Evolutionary conservation across 106 monocot genomes (phyloP).

Genomic region (Gastrodia elata): DNA sequence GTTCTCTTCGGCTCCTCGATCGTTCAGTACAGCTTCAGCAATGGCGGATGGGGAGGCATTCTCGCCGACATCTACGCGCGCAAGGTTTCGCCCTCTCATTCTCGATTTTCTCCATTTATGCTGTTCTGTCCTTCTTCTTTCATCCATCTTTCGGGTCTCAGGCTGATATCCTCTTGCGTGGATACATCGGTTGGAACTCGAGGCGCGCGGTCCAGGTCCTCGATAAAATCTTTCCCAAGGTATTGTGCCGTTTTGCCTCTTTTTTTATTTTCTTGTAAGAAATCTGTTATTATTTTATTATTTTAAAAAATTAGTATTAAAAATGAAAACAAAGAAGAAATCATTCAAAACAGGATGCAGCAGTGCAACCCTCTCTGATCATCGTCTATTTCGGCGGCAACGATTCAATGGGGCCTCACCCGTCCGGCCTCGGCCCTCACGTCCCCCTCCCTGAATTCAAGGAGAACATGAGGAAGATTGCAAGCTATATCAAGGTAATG

Average conservation of each 20-base stretch:
- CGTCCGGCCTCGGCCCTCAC: constrained; percentile 81
- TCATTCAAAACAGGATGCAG: constrained; percentile 64
- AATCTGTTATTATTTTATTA: not conserved
- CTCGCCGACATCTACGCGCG: constrained; percentile 56
- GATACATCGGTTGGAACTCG: constrained; percentile 65
- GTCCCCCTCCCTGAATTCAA: constrained; percentile 76
- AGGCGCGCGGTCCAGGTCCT: constrained; percentile 55
- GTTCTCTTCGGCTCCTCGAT: constrained; percentile 68
- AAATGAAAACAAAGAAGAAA: no score
- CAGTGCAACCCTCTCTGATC: constrained; percentile 64
- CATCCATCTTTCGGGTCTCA: constrained; percentile 4
- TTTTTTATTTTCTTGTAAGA: not conserved
- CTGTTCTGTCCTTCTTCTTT: not conserved
- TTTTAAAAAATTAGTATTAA: not conserved
- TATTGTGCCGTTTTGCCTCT: not conserved
- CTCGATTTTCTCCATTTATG: no score
- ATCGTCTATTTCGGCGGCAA: constrained; percentile 90
- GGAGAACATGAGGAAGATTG: constrained; percentile 78
- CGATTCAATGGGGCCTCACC: constrained; percentile 66
- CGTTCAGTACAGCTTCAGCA: constrained; percentile 49
- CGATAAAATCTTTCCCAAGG: constrained; percentile 66
- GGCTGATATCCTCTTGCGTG: constrained; percentile 64
- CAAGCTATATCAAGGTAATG: constrained; percentile 54
- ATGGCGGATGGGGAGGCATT: constrained; percentile 48
- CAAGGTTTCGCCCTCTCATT: constrained; percentile 29